Percentiles rank a stretch among this genome's conserved stretches.
phyloP scores from a whole-genome alignment of 495 filamentous ascomycete genomes.

The Tirmania nivea region DNA sequence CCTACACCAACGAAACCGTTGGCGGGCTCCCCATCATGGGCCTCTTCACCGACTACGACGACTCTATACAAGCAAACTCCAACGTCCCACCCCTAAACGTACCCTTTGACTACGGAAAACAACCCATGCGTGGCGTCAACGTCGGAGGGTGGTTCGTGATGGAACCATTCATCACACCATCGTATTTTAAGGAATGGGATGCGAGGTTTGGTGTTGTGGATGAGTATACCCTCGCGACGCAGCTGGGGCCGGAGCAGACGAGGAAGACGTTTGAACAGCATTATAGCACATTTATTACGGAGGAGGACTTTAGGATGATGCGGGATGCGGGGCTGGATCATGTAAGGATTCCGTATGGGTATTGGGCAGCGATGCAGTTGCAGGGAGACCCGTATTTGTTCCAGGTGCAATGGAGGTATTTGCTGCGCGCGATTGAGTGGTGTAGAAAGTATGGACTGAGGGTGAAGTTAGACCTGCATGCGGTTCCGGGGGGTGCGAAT shows the following conservation, averaged over 20 bases:
- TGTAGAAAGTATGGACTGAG: constrained; percentile 80
- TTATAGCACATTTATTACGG: constrained; percentile 69
- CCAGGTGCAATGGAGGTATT: constrained; percentile 78
- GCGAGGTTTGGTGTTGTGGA: constrained; percentile 50
- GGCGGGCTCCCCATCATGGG: constrained; percentile 82
- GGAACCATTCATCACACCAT: constrained; percentile 90
- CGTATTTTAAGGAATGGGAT: constrained; percentile 53
- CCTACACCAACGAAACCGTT: constrained; percentile 67
- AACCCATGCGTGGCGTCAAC: constrained; percentile 75
- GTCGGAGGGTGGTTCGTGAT: constrained; percentile 85
- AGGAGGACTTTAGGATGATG: constrained; percentile 67
- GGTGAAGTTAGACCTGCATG: constrained; percentile 87
- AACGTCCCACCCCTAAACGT: constrained; percentile 61
- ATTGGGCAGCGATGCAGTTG: constrained; percentile 83
- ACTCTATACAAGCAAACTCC: constrained; percentile 52
- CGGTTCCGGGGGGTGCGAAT: constrained; percentile 62
- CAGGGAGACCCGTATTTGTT: constrained; percentile 73
- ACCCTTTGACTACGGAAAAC: constrained; percentile 49
- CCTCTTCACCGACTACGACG: constrained; percentile 67
- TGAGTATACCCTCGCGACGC: constrained; percentile 56
- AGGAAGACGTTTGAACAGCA: constrained; percentile 58
- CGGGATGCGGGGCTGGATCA: constrained; percentile 80
- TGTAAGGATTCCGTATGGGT: constrained; percentile 80
- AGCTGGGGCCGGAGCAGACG: constrained; percentile 41
- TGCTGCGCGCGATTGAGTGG: constrained; percentile 81